Evolutionary conservation across 2,329 filamentous ascomycete species (phyloP), one percentile per base, ranked within the genome.

Genomic region (Coniochaeta pulveracea): DNA sequence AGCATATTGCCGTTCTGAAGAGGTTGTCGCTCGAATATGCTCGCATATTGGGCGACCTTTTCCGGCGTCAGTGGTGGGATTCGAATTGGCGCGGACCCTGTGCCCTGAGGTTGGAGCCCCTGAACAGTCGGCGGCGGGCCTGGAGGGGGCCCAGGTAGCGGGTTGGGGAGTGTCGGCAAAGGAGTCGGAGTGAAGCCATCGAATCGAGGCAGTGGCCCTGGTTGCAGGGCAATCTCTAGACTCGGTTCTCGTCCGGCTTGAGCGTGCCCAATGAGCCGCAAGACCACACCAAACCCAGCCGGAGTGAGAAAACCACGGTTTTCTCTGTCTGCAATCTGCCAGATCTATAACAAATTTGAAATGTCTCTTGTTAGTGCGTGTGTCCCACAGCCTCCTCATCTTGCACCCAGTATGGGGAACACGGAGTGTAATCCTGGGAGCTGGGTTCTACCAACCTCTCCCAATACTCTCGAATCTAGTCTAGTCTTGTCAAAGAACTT

Each of bases 401-500:
- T n/a, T n/a, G n/a, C n/a, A n/a, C n/a, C n/a, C n/a, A n/a, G n/a
- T n/a, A n/a, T n/a, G n/a, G n/a, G n/a, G n/a, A n/a, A n/a, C n/a
- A n/a, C n/a, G n/a, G n/a, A n/a, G n/a, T n/a, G n/a, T n/a, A n/a
- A n/a, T n/a, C n/a, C 22, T 18, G 14, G 30, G n/a, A 7, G 17
- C 14, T 27, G 14, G 25, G n/a, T 9, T 29, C n/a, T 26, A 65
- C 75, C 46, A 61, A 89, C 84, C 74, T 93, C 80, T 57, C 89
- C 91, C 38, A 98, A 69, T 31, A 91, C 70, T 40, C 84, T 77
- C 34, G 88, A 85, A 40, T 89, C 77, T 31, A 98, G 69, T 46
- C 83, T 80, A 28, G 91, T 96, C 67, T 91, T 91, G 60, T 96
- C 88, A 54, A 98, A 98, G 66, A 98, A 96, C 55, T 86, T 85